Evolutionary conservation across 2,329 filamentous ascomycete genomes (phyloP).

Genomic region (Emmonsiellopsis sp.): DNA sequence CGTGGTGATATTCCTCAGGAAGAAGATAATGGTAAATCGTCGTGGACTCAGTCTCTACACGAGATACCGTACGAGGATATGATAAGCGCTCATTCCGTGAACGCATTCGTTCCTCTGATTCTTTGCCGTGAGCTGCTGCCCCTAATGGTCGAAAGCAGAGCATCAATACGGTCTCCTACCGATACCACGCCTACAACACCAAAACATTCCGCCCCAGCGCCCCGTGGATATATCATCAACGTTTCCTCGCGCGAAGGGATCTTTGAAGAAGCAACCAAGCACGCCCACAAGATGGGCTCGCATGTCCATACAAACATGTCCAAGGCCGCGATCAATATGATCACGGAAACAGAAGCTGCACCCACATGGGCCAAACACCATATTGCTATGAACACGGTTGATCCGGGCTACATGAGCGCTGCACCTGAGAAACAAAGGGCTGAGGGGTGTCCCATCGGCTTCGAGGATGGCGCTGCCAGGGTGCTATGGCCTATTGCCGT

Average conservation of each 20-base stretch:
- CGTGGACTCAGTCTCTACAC: slow-evolving; percentile 26
- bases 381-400: slow-evolving; percentile 32
- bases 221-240: slow-evolving; percentile 23
- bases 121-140: slow-evolving; percentile 29
- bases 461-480: slow-evolving; percentile 30
- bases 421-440: slow-evolving; percentile 23
- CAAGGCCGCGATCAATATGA: slow-evolving; percentile 35
- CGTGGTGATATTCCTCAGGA: slow-evolving; percentile 1
- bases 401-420: slow-evolving; percentile 32
- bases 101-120: slow-evolving; percentile 31
- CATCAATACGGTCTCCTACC: not conserved
- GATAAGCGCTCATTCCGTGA: slow-evolving; percentile 29
- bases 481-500: slow-evolving; percentile 29
- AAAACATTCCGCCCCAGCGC: not conserved
- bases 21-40: slow-evolving; percentile 17
- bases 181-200: not conserved
- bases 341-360: slow-evolving; percentile 30
- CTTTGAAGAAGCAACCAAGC: slow-evolving; percentile 17
- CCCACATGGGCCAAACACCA: slow-evolving; percentile 20
- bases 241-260: slow-evolving; percentile 31
- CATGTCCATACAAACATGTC: slow-evolving; percentile 35
- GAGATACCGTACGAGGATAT: slow-evolving; percentile 34
- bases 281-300: slow-evolving; percentile 20
- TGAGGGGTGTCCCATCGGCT: slow-evolving; percentile 25
- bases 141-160: slow-evolving; percentile 14